These are phyloP conservation scores for Talaromyces pinophilus DNA, from an alignment of 2,329 filamentous ascomycete genomes.

Conservation along the genomic window DNA sequence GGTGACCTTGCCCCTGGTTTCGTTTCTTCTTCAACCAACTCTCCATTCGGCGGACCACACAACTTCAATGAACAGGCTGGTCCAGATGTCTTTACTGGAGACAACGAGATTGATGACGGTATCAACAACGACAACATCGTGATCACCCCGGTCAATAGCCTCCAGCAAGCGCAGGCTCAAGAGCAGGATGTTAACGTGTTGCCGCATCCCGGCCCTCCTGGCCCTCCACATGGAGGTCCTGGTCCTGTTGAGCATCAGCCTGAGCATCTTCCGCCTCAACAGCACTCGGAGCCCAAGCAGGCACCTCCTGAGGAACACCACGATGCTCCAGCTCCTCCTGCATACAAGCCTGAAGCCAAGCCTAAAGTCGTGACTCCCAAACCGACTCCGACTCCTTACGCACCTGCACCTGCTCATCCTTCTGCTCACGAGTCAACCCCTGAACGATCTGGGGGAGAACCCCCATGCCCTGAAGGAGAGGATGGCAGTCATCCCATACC, in stretches of 20 bases:
- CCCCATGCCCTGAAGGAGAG: conserved; percentile 10
- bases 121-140: conserved; percentile 23
- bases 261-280: conserved; percentile 12
- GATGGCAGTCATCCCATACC: conserved; percentile 9
- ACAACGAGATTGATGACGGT: conserved; percentile 15
- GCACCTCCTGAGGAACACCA: conserved; percentile 8
- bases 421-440: background rate
- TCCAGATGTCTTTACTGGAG: conserved; percentile 3
- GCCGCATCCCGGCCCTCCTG: background rate
- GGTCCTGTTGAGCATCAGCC: conserved; percentile 1
- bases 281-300: conserved; percentile 20
- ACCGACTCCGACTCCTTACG: background rate
- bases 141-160: conserved; percentile 14
- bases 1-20: background rate
- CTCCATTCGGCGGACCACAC: conserved; percentile 15
- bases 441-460: background rate
- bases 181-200: conserved; percentile 12
- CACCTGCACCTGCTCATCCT: background rate
- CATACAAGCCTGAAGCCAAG: background rate
- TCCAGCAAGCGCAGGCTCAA: background rate
- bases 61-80: conserved; percentile 16
- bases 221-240: conserved; percentile 6
- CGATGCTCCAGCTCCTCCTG: background rate
- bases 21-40: background rate
- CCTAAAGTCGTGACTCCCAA: conserved; percentile 1